Conservation (phyloP, 345 rosid species). For the Hibiscus syriacus region DNA sequence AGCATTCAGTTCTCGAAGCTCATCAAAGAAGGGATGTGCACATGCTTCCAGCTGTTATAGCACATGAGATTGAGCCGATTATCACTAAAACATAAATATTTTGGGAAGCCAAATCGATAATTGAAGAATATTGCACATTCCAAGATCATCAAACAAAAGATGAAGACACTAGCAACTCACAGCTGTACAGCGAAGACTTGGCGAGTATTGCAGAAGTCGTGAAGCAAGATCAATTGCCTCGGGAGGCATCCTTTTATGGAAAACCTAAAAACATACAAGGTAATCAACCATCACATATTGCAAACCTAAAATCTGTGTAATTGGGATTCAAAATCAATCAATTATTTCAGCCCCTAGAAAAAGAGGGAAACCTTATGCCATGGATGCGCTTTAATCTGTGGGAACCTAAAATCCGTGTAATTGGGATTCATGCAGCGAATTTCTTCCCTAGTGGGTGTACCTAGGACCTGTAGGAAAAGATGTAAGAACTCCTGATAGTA, state of each 20-base stretch:
- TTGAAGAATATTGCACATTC: background rate
- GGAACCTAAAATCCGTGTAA: constrained; percentile 80
- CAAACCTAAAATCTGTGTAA: too few species aligned
- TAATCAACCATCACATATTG: background rate
- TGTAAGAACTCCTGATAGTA: constrained; percentile 4
- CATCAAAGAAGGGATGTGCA: constrained; percentile 65
- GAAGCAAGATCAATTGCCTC: constrained; percentile 88
- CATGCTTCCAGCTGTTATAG: constrained; percentile 53
- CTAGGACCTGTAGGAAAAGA: constrained; percentile 58
- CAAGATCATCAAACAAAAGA: background rate
- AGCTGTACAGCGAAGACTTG: constrained; percentile 76
- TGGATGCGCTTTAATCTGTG: constrained; percentile 89
- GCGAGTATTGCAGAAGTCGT: constrained; percentile 77
- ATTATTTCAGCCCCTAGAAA: background rate
- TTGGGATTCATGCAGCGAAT: constrained; percentile 93
- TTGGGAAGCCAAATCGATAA: background rate
- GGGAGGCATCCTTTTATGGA: constrained; percentile 83
- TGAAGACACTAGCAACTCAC: constrained; percentile 31
- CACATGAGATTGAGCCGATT: background rate
- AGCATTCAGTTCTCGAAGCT: constrained; percentile 51
- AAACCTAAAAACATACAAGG: constrained; percentile 32
- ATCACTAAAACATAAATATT: background rate
- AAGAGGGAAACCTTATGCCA: constrained; percentile 68
- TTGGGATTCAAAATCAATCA: background rate
- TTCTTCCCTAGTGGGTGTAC: constrained; percentile 93